Evolutionary conservation across 352 stramenopile species (phyloP), one percentile per base, ranked within the genome.

Genomic region (Pythium grandisporangium): DNA sequence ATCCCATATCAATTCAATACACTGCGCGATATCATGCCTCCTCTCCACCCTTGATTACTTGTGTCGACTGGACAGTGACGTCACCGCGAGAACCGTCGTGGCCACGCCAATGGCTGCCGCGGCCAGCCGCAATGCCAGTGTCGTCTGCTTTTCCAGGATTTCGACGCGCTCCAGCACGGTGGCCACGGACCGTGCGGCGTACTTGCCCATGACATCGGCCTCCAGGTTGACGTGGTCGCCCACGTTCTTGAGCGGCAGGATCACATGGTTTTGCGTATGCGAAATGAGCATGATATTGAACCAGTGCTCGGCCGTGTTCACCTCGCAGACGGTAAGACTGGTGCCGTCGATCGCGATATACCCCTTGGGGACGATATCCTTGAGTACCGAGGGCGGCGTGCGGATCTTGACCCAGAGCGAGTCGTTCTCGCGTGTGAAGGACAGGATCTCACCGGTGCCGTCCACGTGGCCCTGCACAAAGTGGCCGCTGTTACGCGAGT

Each of bases 251-350:
- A 78, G 63, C 17, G 95, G 94, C 33, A 99, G 66, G 36, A 97
- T 95, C 34, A 99, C 95, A 59, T 96, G 86, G 66, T 97, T 96
- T 56, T 97, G 96, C 24, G 96, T 99, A 68, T 99, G 95, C 42
- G 94, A 76, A 44, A 99, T 93, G 57, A 99, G 81, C 96, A 99
- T 99, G 59, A 99, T 96, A 34, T 85, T 97, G 63, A 99, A 99
- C 77, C 87, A 98, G 45, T 79, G 67, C 43, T 89, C 67, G 25
- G 59, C 53, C 2, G 49, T 55, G 51, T 95, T 76, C 14, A 91
- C 88, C 39, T 97, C 84, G 60, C 90, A 98, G 17, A 99, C 94
- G 1, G 96, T 99, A 50, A 99, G 80, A 30, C 83, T 97, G 16
- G 95, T 98, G 47, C 96, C 96, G 67, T 99, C 96, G 53, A 99